Percentiles rank a stretch among this genome's conserved stretches.
phyloP scores from a whole-genome alignment of 495 filamentous ascomycete genomes.

The Talaromyces stipitatus region DNA sequence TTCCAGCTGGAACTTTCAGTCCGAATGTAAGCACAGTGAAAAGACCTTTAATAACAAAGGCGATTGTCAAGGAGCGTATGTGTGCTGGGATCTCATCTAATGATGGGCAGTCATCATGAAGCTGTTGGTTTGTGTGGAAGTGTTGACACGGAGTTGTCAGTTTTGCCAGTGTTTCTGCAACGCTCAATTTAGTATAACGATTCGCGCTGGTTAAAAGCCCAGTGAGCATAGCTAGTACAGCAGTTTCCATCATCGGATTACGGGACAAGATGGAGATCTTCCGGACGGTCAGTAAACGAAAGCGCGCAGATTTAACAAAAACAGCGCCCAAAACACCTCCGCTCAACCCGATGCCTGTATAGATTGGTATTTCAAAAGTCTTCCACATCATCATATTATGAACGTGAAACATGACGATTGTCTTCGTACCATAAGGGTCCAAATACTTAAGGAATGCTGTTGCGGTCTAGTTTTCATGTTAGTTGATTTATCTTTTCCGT shows the following conservation, averaged over 20 bases:
- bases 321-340: not conserved
- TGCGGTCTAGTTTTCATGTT: not conserved
- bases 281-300: not conserved
- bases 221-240: not conserved
- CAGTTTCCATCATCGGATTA: not conserved
- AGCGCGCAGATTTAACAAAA: not conserved
- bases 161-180: not conserved
- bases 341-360: not conserved
- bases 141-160: not conserved
- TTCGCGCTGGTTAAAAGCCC: not conserved
- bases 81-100: not conserved
- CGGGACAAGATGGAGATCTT: not conserved
- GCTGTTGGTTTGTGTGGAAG: not conserved
- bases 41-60: not conserved
- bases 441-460: not conserved
- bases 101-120: not conserved
- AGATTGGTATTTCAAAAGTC: not conserved
- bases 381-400: not conserved
- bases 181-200: not conserved
- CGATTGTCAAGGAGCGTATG: not conserved
- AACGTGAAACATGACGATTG: conserved; percentile 1
- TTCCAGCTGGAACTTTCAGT: not conserved
- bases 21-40: not conserved
- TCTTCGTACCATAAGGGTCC: not conserved
- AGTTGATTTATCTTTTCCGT: not conserved